Evolutionary conservation across 2,329 filamentous ascomycete species (phyloP).

Genomic region (Nothophoma quercina): DNA sequence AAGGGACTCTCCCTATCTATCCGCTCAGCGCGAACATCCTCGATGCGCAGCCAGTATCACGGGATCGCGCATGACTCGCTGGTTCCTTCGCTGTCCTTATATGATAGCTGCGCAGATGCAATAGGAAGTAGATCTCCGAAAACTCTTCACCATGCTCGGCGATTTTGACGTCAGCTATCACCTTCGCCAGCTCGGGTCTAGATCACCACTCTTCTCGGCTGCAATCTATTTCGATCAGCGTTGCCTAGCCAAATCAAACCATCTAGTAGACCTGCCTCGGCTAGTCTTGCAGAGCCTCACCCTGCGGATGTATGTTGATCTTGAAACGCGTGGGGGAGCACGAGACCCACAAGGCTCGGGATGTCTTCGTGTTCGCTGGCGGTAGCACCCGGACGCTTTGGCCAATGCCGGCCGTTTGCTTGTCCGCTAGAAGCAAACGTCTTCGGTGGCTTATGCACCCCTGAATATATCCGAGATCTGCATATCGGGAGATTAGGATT

Average conservation of each 20-base stretch:
- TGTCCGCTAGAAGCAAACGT: constrained; percentile 4
- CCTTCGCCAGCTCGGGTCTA: background rate
- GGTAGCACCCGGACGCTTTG: constrained; percentile 12
- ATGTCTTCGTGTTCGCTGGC: constrained; percentile 1
- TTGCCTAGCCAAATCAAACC: background rate
- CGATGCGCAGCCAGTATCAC: background rate
- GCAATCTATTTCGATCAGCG: constrained; percentile 1
- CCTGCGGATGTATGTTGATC: background rate
- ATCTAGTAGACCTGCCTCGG: background rate
- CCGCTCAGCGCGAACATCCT: no score
- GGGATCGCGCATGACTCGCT: background rate
- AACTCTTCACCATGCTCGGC: background rate
- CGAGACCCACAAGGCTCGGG: constrained; percentile 4
- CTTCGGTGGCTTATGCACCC: constrained; percentile 9
- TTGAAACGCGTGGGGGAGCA: constrained; percentile 11
- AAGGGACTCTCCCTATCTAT: no score
- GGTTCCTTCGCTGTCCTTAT: background rate
- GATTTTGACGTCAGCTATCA: background rate
- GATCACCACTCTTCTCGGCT: background rate
- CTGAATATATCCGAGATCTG: constrained; percentile 7
- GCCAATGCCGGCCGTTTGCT: constrained; percentile 2
- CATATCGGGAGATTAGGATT: constrained; percentile 7
- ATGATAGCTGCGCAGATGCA: background rate
- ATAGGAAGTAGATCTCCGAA: background rate
- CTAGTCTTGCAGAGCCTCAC: constrained; percentile 4